phyloP scores from a whole-genome alignment of 179 eudicot genomes.

The Silene noctiflora region DNA sequence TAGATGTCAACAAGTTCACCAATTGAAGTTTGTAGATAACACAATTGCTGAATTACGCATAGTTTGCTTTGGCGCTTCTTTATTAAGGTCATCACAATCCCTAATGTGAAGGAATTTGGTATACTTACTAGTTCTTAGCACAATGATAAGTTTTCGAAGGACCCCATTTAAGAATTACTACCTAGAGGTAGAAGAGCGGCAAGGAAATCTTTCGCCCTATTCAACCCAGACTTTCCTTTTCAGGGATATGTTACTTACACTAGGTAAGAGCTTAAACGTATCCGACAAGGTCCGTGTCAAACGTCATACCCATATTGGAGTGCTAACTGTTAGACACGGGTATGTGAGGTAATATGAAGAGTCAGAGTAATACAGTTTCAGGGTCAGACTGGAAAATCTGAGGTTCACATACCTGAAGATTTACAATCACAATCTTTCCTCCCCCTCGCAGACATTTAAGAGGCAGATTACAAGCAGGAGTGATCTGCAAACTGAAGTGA shows the following conservation, averaged over 20 bases:
- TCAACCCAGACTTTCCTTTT: background rate
- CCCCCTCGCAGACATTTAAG: constrained; percentile 79
- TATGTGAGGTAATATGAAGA: background rate
- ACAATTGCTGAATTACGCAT: background rate
- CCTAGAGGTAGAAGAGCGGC: background rate
- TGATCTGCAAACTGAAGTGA: constrained; percentile 91
- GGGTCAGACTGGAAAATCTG: background rate
- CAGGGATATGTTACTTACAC: background rate
- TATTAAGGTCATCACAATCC: background rate
- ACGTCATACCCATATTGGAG: background rate
- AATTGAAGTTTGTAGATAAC: background rate
- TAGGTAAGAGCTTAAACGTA: no score
- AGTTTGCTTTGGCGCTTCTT: background rate
- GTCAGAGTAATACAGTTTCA: background rate
- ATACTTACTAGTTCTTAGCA: constrained; percentile 1
- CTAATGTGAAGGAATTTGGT: background rate
- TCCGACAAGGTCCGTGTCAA: background rate
- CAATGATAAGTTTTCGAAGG: background rate
- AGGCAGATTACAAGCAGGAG: constrained; percentile 96
- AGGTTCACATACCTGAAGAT: constrained; percentile 74
- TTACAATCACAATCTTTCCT: constrained; percentile 87
- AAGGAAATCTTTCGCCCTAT: background rate
- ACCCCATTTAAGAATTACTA: background rate
- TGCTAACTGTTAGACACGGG: background rate
- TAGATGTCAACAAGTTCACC: background rate